phyloP scores from a whole-genome alignment of 163 green algal genomes.

The Prototheca wickerhamii region DNA sequence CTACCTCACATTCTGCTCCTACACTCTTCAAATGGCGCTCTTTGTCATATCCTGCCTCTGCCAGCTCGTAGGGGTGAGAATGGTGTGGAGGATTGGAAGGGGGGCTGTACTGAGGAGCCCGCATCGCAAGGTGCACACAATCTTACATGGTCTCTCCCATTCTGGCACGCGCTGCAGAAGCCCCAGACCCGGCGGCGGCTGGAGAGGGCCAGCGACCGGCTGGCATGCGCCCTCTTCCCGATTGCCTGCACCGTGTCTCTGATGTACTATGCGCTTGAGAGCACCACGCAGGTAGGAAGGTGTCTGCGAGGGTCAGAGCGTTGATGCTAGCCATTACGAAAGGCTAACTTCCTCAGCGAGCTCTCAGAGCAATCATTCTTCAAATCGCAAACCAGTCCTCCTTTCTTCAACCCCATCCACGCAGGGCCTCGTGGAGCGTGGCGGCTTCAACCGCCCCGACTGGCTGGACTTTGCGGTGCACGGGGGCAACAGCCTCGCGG shows the following conservation, averaged over 20 bases:
- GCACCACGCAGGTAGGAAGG: slow-evolving; percentile 9
- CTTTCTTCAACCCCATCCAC: not conserved
- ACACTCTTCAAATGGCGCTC: slow-evolving; percentile 44
- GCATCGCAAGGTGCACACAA: not conserved
- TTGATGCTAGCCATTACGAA: too few species aligned
- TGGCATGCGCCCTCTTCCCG: slow-evolving; percentile 51
- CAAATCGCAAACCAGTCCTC: not conserved
- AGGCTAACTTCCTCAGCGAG: too few species aligned
- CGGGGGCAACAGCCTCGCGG: slow-evolving; percentile 36
- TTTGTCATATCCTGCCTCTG: slow-evolving; percentile 30
- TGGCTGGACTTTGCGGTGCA: slow-evolving; percentile 55
- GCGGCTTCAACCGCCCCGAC: slow-evolving; percentile 28
- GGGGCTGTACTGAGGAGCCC: not conserved
- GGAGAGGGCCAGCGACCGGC: slow-evolving; percentile 22
- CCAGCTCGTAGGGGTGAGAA: slow-evolving; percentile 14
- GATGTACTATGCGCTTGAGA: slow-evolving; percentile 46
- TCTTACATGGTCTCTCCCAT: not conserved
- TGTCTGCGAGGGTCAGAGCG: not conserved
- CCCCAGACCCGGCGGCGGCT: slow-evolving; percentile 14
- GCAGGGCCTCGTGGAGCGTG: slow-evolving; percentile 40
- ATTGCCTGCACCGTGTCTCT: slow-evolving; percentile 54
- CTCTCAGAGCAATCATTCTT: not conserved
- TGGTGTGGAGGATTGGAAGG: not conserved
- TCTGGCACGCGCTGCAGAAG: slow-evolving; percentile 5
- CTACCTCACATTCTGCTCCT: slow-evolving; percentile 62